A percentile compares a stretch with the other conserved stretches of the same genome.
Conservation (phyloP, 805 yeast genomes). For the Candida methanosorbosa region DNA sequence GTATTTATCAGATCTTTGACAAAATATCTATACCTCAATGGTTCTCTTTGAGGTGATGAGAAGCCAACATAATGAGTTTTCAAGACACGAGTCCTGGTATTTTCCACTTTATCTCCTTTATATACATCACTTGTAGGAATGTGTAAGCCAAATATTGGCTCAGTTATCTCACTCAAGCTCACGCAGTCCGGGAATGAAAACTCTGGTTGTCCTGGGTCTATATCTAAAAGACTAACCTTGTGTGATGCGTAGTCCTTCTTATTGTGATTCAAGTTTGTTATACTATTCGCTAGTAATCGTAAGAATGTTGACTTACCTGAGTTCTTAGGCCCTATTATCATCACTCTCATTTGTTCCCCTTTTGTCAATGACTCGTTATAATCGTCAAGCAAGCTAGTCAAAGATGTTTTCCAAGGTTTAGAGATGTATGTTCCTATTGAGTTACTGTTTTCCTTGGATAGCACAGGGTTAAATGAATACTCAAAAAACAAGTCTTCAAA, state of each 20-base stretch:
- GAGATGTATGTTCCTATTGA: conserved; percentile 20
- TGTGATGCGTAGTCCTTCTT: conserved; percentile 2
- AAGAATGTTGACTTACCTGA: conserved; percentile 77
- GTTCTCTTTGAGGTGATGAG: conserved; percentile 59
- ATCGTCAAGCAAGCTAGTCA: conserved; percentile 9
- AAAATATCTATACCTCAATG: conserved; percentile 41
- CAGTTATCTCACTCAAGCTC: conserved; percentile 35
- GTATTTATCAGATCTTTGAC: conserved; percentile 31
- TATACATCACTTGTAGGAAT: background rate
- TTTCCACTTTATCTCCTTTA: background rate
- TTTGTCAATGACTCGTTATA: conserved; percentile 1
- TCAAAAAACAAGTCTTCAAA: conserved; percentile 17
- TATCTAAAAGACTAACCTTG: conserved; percentile 48
- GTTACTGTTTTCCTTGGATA: conserved; percentile 13
- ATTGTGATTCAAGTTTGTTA: conserved; percentile 21
- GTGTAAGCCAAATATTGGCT: conserved; percentile 30
- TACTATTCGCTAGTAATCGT: conserved; percentile 41
- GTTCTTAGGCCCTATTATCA: conserved; percentile 59
- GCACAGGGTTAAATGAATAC: conserved; percentile 32
- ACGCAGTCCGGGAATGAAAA: conserved; percentile 64
- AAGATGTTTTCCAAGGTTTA: conserved; percentile 16
- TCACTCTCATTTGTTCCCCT: conserved; percentile 19
- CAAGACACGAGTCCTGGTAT: too few relatives aligned
- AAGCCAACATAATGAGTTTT: conserved; percentile 46
- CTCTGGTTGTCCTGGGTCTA: conserved; percentile 90